Conservation (phyloP, 495 filamentous ascomycete genomes). For the Staphylotrichum tortipilum region DNA sequence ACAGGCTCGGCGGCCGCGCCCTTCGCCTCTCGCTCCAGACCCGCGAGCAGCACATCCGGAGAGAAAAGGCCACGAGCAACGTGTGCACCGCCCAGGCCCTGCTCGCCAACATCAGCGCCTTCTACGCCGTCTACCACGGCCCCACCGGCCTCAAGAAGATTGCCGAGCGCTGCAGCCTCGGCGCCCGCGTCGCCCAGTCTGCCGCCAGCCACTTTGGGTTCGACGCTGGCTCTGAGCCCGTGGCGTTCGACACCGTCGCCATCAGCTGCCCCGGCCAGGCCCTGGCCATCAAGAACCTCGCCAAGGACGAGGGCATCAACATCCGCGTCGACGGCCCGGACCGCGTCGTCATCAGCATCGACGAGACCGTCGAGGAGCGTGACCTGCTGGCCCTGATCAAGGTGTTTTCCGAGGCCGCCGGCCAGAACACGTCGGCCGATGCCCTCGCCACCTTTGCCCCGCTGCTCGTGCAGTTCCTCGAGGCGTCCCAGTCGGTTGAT, state of each 20-base stretch:
- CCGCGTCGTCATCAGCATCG: conserved; percentile 32
- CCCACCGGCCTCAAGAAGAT: conserved; percentile 78
- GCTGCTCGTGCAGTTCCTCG: conserved; percentile 25
- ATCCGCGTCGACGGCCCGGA: conserved; percentile 18
- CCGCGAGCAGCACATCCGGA: conserved; percentile 90
- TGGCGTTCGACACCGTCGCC: conserved; percentile 59
- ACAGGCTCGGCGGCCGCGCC: conserved; percentile 76
- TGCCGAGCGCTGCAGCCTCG: conserved; percentile 65
- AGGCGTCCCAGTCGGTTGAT: conserved; percentile 21
- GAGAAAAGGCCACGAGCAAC: conserved; percentile 98
- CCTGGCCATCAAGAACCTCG: background rate
- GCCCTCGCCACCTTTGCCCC: conserved; percentile 2
- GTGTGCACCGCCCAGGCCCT: conserved; percentile 96
- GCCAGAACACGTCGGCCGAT: background rate
- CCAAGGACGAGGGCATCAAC: conserved; percentile 15
- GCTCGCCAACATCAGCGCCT: conserved; percentile 92
- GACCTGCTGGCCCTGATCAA: conserved; percentile 25
- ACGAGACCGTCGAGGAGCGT: conserved; percentile 31
- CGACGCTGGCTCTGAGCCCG: background rate
- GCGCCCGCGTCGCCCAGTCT: conserved; percentile 61
- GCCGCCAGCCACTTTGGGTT: conserved; percentile 54
- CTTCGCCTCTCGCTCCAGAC: conserved; percentile 87
- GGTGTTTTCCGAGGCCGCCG: conserved; percentile 11
- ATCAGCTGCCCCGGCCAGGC: conserved; percentile 38
- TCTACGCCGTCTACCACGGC: conserved; percentile 97